A percentile compares a stretch with the other conserved stretches of the same genome.
Conservation (phyloP, 352 stramenopile species). For the Globisporangium ultimum region DNA sequence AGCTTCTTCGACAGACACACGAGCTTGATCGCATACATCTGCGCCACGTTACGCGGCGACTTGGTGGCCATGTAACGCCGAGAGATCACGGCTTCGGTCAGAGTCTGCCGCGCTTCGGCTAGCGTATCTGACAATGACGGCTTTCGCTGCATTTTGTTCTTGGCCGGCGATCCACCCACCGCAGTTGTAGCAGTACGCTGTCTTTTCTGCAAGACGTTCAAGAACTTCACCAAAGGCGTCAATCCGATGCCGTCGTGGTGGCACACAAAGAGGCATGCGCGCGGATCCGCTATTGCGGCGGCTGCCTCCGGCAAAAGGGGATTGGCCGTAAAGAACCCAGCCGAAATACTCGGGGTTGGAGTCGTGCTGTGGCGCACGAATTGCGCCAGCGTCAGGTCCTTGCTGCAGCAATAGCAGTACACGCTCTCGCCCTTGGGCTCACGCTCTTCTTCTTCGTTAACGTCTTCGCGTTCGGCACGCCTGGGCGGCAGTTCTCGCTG, state of each 20-base stretch:
- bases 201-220: constrained; percentile 1
- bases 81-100: no score
- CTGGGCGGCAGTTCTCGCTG: neutral
- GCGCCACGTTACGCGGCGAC: neutral
- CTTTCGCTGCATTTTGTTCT: neutral
- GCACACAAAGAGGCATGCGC: constrained; percentile 10
- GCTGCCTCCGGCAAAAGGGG: neutral
- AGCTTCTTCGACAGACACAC: constrained; percentile 6
- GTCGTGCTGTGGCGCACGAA: constrained; percentile 12
- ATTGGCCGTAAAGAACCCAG: no score
- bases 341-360: neutral
- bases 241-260: constrained; percentile 2
- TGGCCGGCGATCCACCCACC: neutral
- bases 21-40: constrained; percentile 6
- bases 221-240: constrained; percentile 5
- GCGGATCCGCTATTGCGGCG: neutral
- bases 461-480: no score
- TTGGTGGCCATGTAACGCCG: no score
- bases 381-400: constrained; percentile 3
- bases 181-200: neutral
- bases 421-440: neutral
- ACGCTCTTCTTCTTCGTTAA: neutral
- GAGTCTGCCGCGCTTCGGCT: no score
- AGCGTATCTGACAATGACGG: no score
- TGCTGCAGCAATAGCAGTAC: constrained; percentile 9